phyloP scores from a whole-genome alignment of 306 rosid genomes.

The Hippophae tibetana region DNA sequence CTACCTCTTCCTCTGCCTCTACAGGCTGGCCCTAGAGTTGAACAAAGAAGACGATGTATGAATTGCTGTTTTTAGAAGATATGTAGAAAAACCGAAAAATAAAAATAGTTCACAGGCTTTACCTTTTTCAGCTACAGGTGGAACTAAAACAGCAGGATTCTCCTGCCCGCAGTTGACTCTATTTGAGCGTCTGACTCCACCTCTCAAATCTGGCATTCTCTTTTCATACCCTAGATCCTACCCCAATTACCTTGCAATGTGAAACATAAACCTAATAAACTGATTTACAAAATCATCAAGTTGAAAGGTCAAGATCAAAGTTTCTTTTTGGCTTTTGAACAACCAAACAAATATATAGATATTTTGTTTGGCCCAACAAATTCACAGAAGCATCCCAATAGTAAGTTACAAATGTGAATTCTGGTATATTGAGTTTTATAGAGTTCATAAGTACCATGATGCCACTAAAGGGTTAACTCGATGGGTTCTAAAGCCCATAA shows the following conservation, averaged over 20 bases:
- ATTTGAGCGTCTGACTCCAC: conserved; percentile 41
- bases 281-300: background rate
- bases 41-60: background rate
- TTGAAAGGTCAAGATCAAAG: background rate
- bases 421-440: no score
- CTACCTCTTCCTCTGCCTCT: conserved; percentile 12
- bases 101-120: conserved; percentile 1
- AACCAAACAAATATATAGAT: background rate
- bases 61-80: background rate
- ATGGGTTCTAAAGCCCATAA: no score
- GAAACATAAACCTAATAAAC: conserved; percentile 9
- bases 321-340: background rate
- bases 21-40: conserved; percentile 18
- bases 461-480: no score
- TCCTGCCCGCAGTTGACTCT: conserved; percentile 32
- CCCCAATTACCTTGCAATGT: conserved; percentile 12
- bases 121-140: conserved; percentile 30
- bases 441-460: no score
- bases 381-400: no score
- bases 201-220: conserved; percentile 36
- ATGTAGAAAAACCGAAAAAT: background rate
- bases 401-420: no score
- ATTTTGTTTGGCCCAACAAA: no score
- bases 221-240: conserved; percentile 24
- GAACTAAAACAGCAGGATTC: conserved; percentile 30